Evolutionary conservation across 2,329 filamentous ascomycete species (phyloP).

Genomic region (Calcarisporium arbuscula): DNA sequence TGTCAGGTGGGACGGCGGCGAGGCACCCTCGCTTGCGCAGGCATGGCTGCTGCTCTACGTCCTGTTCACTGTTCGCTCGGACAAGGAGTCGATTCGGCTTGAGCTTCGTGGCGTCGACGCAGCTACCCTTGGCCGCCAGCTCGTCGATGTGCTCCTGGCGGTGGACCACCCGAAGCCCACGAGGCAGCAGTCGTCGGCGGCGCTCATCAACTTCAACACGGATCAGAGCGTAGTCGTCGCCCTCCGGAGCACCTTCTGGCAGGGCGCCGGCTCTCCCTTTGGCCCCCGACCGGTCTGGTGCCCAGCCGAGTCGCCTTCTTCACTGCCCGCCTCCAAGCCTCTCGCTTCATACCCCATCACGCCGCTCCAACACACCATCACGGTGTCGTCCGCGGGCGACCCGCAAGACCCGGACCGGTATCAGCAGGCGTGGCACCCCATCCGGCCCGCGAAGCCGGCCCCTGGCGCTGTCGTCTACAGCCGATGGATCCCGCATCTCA

Average conservation of each 20-base stretch:
- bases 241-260: conserved; percentile 58
- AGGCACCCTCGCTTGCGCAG: conserved; percentile 40
- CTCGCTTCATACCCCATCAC: conserved; percentile 42
- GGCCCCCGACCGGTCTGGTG: conserved; percentile 59
- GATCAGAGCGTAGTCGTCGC: conserved; percentile 32
- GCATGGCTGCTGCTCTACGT: conserved; percentile 48
- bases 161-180: conserved; percentile 39
- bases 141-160: conserved; percentile 42
- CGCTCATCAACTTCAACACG: conserved; percentile 12
- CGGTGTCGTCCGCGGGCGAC: conserved; percentile 30
- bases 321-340: conserved; percentile 26
- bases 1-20: conserved; percentile 35
- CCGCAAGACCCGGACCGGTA: conserved; percentile 31
- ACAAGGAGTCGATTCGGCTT: conserved; percentile 43
- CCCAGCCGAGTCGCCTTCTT: conserved; percentile 35
- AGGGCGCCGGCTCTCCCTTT: conserved; percentile 62
- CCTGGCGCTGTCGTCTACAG: conserved; percentile 69
- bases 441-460: conserved; percentile 63
- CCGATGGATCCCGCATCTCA: conserved; percentile 68
- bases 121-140: conserved; percentile 28
- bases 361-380: conserved; percentile 40
- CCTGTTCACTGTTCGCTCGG: conserved; percentile 43
- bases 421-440: conserved; percentile 60
- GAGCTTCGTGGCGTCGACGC: conserved; percentile 33
- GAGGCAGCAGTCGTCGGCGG: conserved; percentile 21